These are phyloP conservation scores for Parachlorella kessleri DNA, from an alignment of 139 green algal genomes.

Conservation along the genomic window DNA sequence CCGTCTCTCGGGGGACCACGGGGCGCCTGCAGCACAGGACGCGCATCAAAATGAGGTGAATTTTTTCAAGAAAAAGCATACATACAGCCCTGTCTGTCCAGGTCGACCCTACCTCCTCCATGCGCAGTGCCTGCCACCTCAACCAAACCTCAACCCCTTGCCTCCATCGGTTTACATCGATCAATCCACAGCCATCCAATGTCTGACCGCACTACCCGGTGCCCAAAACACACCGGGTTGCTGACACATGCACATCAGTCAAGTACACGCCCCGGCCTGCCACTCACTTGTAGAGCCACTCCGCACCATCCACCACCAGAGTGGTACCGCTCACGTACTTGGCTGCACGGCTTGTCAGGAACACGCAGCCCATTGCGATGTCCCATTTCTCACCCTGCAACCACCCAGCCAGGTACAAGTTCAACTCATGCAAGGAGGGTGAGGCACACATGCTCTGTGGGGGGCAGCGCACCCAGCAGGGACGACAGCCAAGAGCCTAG, in stretches of 20 bases:
- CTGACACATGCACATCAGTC: too few relatives aligned
- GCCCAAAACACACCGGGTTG: too few relatives aligned
- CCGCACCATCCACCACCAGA: slow-evolving; percentile 86
- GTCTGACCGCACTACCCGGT: too few relatives aligned
- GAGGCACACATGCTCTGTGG: too few relatives aligned
- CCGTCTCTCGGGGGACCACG: slow-evolving; percentile 54
- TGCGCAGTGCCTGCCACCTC: too few relatives aligned
- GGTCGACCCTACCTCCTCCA: too few relatives aligned
- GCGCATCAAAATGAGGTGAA: neutral
- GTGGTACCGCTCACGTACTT: slow-evolving; percentile 68
- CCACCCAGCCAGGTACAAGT: too few relatives aligned
- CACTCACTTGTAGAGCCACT: slow-evolving; percentile 69
- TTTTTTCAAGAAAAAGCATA: neutral
- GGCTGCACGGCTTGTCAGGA: slow-evolving; percentile 68
- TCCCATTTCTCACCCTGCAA: slow-evolving; percentile 81
- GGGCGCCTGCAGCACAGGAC: slow-evolving; percentile 33
- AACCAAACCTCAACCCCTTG: neutral
- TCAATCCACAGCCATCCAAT: neutral
- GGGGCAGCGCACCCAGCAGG: too few relatives aligned
- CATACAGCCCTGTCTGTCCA: too few relatives aligned
- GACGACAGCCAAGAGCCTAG: too few relatives aligned
- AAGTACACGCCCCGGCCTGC: too few relatives aligned
- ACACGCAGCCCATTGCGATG: slow-evolving; percentile 88
- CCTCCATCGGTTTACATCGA: neutral
- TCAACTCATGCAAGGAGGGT: too few relatives aligned